Conservation (phyloP, 164 flowering plant species). For the Nymphaea thermarum region DNA sequence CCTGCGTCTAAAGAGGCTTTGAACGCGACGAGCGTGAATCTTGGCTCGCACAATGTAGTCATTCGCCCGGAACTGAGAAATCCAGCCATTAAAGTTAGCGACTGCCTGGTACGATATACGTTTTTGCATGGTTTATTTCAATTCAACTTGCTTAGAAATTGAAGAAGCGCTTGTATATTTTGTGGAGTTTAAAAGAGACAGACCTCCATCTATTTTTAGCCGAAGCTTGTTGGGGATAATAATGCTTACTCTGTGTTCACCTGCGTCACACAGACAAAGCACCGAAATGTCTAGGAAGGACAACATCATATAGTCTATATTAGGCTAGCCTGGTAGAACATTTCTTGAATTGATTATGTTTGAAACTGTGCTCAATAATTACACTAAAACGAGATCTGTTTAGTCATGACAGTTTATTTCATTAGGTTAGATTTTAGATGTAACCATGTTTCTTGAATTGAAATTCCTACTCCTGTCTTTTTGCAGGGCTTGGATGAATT, state of each 20-base stretch:
- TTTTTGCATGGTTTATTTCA: neutral
- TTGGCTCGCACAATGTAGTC: slow-evolving; percentile 44
- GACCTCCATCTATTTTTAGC: too few relatives aligned
- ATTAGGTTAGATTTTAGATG: neutral
- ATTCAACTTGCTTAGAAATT: neutral
- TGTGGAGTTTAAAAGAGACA: too few relatives aligned
- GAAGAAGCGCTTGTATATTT: too few relatives aligned
- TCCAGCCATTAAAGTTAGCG: slow-evolving; percentile 50
- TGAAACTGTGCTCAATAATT: too few relatives aligned
- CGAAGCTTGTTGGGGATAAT: too few relatives aligned
- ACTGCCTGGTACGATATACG: slow-evolving; percentile 33
- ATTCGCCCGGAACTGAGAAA: slow-evolving; percentile 52
- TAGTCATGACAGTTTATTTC: neutral
- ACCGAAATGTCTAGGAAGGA: too few relatives aligned
- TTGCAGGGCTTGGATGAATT: slow-evolving; percentile 82
- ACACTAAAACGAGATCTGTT: too few relatives aligned
- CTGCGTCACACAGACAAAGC: too few relatives aligned
- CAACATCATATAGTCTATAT: too few relatives aligned
- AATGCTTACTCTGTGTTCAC: too few relatives aligned
- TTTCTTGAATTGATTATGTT: too few relatives aligned
- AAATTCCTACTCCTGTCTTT: neutral
- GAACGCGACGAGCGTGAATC: slow-evolving; percentile 28
- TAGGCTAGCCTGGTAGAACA: too few relatives aligned
- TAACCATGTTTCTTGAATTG: neutral
- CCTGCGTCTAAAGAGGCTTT: slow-evolving; percentile 59